Evolutionary conservation across 495 filamentous ascomycete species (phyloP), one percentile per base, ranked within the genome.

Genomic region (Podospora australis): DNA sequence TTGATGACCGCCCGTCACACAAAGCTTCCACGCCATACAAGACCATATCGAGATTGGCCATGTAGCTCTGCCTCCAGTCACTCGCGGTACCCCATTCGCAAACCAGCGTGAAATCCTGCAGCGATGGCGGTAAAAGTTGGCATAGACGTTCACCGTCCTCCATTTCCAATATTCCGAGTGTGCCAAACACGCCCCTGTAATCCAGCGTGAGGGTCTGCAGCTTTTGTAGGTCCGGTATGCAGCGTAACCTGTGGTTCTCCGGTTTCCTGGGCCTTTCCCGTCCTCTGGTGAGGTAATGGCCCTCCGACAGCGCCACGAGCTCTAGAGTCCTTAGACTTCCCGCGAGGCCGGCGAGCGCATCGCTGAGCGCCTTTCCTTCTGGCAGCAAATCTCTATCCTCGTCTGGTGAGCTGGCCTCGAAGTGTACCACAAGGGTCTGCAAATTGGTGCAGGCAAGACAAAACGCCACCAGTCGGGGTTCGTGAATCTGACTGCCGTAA

Each of bases 131-230:
- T 1, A 66, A 48, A 3, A 64, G 45, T 36, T 60, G 58, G 22
- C 58, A 62, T 3, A 66, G 44, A 22, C 63, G 49, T 44, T 66
- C 63, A 17, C 63, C 63, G 39, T 66, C 63, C 36, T 66, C 63
- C 13, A 59, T 52, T 13, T 66, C 63, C 2, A 66, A 41, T 6
- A 66, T 62, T 1, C 63, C 63, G 4, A 66, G 40, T 8, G 63
- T 66, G 11, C 63, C 63, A 36, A 62, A 66, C 4, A 66, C 48
- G 25, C 63, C 63, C 0, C 63, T 55, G 44, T 64, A 66, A 38
- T 66, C 63, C 19, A 66, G 48, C 9, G 52, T 64, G 16, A 66
- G 38, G 26, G 35, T 58, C 25, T 60, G 48, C 4, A 66, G 58
- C 2, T 39, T 35, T 8, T 19, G 40, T 1, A 66, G 56, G 11